Evolutionary conservation across 2,329 filamentous ascomycete genomes (phyloP).

Genomic region (Arthrocladium fulminans): DNA sequence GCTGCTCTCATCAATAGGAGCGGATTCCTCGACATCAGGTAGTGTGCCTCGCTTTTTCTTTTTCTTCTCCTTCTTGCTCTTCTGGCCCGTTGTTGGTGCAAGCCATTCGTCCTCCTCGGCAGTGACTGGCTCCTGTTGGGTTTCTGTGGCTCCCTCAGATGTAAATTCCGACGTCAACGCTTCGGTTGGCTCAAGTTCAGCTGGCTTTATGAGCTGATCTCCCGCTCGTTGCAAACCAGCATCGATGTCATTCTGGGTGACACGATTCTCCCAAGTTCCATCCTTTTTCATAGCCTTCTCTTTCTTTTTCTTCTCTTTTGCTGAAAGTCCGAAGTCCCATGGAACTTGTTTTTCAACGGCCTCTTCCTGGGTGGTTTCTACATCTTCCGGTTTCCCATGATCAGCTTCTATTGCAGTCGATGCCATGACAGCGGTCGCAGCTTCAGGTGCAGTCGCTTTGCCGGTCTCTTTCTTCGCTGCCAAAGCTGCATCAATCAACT

Average conservation of each 20-base stretch:
- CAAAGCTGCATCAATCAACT: not conserved
- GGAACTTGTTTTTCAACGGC: not conserved
- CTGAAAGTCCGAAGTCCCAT: constrained; percentile 9
- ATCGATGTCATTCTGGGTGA: not conserved
- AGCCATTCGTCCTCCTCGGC: constrained; percentile 9
- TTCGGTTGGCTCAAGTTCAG: not conserved
- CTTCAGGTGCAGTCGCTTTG: not conserved
- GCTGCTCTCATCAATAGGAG: not conserved
- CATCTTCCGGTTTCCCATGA: constrained; percentile 12
- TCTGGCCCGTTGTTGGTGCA: constrained; percentile 3
- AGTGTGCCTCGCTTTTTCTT: not conserved
- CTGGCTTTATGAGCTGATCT: too few relatives aligned
- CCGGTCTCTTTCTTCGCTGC: not conserved
- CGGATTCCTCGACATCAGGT: not conserved
- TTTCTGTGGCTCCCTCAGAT: not conserved
- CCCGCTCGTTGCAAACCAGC: too few relatives aligned
- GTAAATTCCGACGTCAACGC: not conserved
- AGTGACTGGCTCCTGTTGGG: not conserved
- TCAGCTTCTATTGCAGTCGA: not conserved
- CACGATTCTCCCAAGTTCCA: not conserved
- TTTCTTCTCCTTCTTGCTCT: constrained; percentile 22
- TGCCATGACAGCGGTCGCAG: not conserved
- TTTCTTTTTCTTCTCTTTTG: constrained; percentile 17
- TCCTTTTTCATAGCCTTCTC: constrained; percentile 18
- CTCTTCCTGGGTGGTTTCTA: constrained; percentile 20